phyloP scores from a whole-genome alignment of 345 rosid species.

The Syzygium jambos region DNA sequence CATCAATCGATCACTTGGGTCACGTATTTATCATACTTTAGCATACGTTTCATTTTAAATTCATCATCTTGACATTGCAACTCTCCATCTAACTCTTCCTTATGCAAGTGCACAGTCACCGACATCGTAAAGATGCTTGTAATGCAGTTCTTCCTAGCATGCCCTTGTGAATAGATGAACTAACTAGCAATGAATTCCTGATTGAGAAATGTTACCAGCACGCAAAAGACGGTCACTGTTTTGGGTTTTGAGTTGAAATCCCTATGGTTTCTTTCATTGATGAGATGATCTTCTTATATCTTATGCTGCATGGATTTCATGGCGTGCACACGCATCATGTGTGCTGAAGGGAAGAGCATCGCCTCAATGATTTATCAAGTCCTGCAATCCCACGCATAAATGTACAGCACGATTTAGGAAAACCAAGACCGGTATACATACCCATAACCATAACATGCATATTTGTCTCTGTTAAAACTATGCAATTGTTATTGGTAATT shows the following conservation, averaged over 20 bases:
- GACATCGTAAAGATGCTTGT: background rate
- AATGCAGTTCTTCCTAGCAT: background rate
- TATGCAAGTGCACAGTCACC: background rate
- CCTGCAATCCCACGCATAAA: background rate
- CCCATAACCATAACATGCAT: background rate
- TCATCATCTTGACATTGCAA: background rate
- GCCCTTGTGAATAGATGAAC: background rate
- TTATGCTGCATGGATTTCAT: background rate
- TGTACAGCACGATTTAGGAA: background rate
- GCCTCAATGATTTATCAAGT: background rate
- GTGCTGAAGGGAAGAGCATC: background rate
- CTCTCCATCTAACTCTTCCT: background rate
- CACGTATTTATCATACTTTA: background rate
- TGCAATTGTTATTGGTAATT: background rate
- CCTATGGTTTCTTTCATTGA: background rate
- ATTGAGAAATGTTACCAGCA: background rate
- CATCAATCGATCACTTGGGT: background rate
- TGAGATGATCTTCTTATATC: background rate
- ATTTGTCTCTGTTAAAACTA: background rate
- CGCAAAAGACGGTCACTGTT: background rate
- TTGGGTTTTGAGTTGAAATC: background rate
- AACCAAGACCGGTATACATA: background rate
- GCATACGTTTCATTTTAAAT: background rate
- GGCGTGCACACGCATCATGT: background rate
- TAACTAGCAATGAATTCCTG: background rate